Conservation (phyloP, 2,329 filamentous ascomycete species). For the Fusarium tjaetaba region DNA sequence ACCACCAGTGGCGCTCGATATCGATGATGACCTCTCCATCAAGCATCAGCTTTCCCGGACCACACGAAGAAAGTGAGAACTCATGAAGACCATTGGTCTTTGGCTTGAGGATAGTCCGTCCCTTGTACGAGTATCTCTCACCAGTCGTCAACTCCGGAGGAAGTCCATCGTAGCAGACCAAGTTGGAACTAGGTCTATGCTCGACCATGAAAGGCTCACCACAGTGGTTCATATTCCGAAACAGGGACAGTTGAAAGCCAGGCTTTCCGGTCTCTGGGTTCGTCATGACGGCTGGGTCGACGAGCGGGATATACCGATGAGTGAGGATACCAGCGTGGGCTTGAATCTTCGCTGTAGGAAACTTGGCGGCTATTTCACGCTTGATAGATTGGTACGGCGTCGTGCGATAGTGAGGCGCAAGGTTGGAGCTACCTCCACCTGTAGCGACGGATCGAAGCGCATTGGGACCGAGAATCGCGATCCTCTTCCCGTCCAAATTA, state of each 20-base stretch:
- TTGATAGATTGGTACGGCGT: constrained; percentile 21
- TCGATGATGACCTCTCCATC: constrained; percentile 19
- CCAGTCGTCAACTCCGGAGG: constrained; percentile 26
- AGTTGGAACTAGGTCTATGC: constrained; percentile 21
- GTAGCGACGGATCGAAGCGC: constrained; percentile 12
- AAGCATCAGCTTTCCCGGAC: constrained; percentile 16
- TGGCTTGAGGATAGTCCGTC: constrained; percentile 6
- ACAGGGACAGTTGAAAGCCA: constrained; percentile 14
- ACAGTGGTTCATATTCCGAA: constrained; percentile 18
- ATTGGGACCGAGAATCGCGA: constrained; percentile 22
- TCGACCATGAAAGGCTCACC: constrained; percentile 25
- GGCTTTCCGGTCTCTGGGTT: constrained; percentile 16
- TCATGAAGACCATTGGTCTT: constrained; percentile 20
- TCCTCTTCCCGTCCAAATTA: not conserved
- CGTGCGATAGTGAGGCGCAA: constrained; percentile 23
- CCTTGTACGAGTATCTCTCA: constrained; percentile 27
- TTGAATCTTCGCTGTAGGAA: constrained; percentile 5
- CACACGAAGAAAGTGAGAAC: constrained; percentile 19
- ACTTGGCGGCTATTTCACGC: not conserved
- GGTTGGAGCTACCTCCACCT: constrained; percentile 25
- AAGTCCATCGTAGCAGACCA: constrained; percentile 29
- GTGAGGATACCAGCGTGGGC: constrained; percentile 17
- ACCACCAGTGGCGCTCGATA: constrained; percentile 31
- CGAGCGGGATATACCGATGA: constrained; percentile 18
- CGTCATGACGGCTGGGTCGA: constrained; percentile 15